Base-by-base conservation (phyloP, 768 basidiomycete species). In the Termitomyces sp. region DNA sequence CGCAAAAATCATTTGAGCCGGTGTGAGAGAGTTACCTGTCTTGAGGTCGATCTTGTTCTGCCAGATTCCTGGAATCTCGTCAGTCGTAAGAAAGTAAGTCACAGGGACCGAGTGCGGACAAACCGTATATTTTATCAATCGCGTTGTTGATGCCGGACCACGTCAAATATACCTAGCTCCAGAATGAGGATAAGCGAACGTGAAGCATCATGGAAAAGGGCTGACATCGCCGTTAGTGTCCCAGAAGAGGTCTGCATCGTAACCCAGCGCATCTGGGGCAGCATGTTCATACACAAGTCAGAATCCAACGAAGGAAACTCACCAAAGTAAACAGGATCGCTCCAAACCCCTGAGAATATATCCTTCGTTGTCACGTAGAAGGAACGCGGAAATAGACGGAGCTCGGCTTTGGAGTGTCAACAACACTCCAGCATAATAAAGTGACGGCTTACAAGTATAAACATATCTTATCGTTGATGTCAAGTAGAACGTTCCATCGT, bases 161-260 rank as follows among this genome's bases (percentile, higher is more conserved):
- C 3, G 74, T 75, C 37, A 51, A 59, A 51, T 74, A 76, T 11
- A 75, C 69, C 71, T 73, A 34, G 16, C 23, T 21, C 10, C 19
- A 40, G 19, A 2, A 48, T 21, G 27, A 35, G 16, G 7, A 44
- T 16, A 27, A n/a, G n/a, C 21, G 43, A 25, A 51, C 29, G n/a
- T 32, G n/a, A 9, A 31, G 19, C 21, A 49, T 21, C 21, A 25
- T 31, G 25, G 21, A 23, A 6, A 23, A 25, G 40, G 10, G 38
- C 63, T 41, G 41, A 73, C 74, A 55, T 74, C 73, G 17, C 71
- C 74, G 47, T 73, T 70, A 19, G 60, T 64, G 50, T 75, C 75
- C 74, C 74, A 77, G 60, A 77, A 77, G n/a, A 77, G 52, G 57
- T 75, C 75, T 1, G 69, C 59, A 50, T 77, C 75, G 53, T 77